Base-by-base conservation (phyloP, 2,329 filamentous ascomycete species). In the Penicillium crustosum region DNA sequence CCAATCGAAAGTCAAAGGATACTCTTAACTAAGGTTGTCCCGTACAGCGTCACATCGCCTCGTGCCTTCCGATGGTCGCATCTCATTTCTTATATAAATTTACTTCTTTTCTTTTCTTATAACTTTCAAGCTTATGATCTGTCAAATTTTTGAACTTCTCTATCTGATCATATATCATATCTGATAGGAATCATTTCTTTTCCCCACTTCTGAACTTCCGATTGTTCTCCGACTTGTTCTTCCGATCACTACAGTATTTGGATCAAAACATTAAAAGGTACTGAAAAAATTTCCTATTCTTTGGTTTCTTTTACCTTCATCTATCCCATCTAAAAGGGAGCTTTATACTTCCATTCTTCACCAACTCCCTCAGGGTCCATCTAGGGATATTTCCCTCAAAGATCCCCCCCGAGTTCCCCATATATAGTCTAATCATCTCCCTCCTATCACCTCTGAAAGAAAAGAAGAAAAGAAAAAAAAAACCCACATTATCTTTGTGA, bases 1-100 rank as follows among this genome's bases (percentile, higher is more conserved):
- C 53, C 48, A 55, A 55, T 51, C 15, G 38, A 36, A 55, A 38
- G 45, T 15, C 47, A 44, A 44, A 59, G 49, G 59, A 49, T 59
- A 56, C 49, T 49, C 43, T 33, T 33, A 61, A 55, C 43, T 25
- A 25, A 25, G 25, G 25, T 59, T 52, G 55, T 60, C 61, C 55
- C 57, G 55, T 61, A 58, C 66, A 73, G 66, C 68, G 71, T 73
- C 70, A 65, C 69, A 73, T 73, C 67, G 70, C 60, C 66, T 70
- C 64, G 59, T 66, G 67, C 62, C 67, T 65, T 63, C 62, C 65
- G 62, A 72, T 70, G 70, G 70, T 73, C 70, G 67, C 70, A 73
- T 72, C 61, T 66, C 57, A 57, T 53, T 44, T 55, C 39, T 48
- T 56, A 47, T 36, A 52, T 51, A 29, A 49, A 27, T 48, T 35